Evolutionary conservation across 2,329 filamentous ascomycete genomes (phyloP), one percentile per base, ranked within the genome.

Genomic region (Aspergillus sp.): DNA sequence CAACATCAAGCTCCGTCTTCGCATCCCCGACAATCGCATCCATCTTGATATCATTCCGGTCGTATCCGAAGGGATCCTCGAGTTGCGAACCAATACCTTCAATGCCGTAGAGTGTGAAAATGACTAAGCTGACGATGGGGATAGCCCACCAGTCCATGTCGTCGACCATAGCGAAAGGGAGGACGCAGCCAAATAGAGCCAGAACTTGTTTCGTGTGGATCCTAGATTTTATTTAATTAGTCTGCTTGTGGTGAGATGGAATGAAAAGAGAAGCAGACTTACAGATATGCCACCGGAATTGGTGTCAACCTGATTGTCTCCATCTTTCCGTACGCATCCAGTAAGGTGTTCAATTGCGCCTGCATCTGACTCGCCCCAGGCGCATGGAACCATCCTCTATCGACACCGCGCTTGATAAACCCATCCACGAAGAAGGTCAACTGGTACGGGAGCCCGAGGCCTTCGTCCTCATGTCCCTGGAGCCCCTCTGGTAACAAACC

Each of bases 1-100:
- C 63, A 5, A 81, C 80, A 52, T 74, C 73, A 15, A 81, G 74
- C 63, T 84, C 81, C 35, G 71, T 71, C 50, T 78, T 68, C 39
- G 79, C 70, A 59, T 85, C 82, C 53, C 82, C 80, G 2, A 80
- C 77, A 44, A 84, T 78, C 3, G 79, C 80, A 61, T 84, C 81
- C 75, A 84, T 82, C 59, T 83, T 83, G 64, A 85, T 84, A 59
- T 84, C 81, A 48, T 83, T 83, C 58, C 77, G 74, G 53, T 83
- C 81, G 48, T 81, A 81, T 2, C 82, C 82, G 60, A 85, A 84
- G 1, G 82, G 82, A 59, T 85, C 82, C 59, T 85, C 82, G 1
- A 84, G 68, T 61, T 83, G 81, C 3, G 74, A 75, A 9, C 80
- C 81, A 47, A 84, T 84, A 1, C 79, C 81, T 51, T 82, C 79